Conservation (phyloP, 164 flowering plant species). For the Magnolia sinica region DNA sequence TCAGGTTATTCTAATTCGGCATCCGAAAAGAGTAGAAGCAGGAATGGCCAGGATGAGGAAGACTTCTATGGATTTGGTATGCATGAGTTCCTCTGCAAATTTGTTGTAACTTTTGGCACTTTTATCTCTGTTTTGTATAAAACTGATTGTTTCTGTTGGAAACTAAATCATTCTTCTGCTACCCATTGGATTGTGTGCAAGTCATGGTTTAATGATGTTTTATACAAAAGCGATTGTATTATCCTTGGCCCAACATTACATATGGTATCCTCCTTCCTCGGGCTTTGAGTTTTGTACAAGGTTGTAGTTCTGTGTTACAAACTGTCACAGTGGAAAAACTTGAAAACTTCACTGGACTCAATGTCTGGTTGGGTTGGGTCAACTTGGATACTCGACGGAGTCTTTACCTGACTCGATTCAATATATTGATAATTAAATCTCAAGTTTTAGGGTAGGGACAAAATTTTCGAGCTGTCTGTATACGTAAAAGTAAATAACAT, state of each 20-base stretch:
- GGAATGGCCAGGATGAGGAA: slow-evolving; percentile 51
- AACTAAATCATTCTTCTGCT: background rate
- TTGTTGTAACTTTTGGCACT: background rate
- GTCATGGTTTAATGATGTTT: background rate
- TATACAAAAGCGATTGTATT: background rate
- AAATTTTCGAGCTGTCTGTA: no score
- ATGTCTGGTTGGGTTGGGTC: no score
- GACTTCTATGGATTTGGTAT: slow-evolving; percentile 91
- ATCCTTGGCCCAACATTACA: background rate
- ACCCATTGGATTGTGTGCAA: background rate
- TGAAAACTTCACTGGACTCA: no score
- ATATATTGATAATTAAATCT: no score
- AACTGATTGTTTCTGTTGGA: background rate
- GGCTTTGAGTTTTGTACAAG: no score
- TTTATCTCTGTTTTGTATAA: background rate
- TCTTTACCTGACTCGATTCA: no score
- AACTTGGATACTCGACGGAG: no score
- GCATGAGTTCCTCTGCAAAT: background rate
- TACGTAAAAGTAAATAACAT: no score
- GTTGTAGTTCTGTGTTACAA: no score
- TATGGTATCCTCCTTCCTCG: no score
- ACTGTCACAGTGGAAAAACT: no score
- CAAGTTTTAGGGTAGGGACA: no score
- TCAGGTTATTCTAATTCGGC: slow-evolving; percentile 43
- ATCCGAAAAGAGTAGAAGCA: slow-evolving; percentile 36